Evolutionary conservation across 2,329 filamentous ascomycete genomes (phyloP).

Genomic region (Monosporascus sp.): DNA sequence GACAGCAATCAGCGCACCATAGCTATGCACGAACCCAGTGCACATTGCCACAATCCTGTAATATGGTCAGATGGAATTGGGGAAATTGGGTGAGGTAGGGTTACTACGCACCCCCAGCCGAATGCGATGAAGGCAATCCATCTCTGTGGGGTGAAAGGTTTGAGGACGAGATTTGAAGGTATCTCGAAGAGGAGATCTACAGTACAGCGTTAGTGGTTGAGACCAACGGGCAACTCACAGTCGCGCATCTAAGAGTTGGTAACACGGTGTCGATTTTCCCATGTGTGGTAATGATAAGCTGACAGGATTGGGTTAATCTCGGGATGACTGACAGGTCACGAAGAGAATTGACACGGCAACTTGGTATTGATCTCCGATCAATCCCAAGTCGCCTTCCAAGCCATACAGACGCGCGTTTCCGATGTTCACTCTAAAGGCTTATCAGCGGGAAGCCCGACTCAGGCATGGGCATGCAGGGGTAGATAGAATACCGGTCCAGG

Average conservation of each 20-base stretch:
- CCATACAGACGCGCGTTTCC: slow-evolving; percentile 64
- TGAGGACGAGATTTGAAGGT: slow-evolving; percentile 60
- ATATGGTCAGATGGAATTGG: neutral
- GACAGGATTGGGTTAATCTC: slow-evolving; percentile 21
- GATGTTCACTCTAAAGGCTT: slow-evolving; percentile 56
- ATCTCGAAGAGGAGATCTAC: slow-evolving; percentile 52
- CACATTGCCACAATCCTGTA: slow-evolving; percentile 56
- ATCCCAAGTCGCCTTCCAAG: slow-evolving; percentile 55
- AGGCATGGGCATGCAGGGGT: slow-evolving; percentile 1
- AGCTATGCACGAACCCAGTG: slow-evolving; percentile 63
- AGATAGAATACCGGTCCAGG: slow-evolving; percentile 55
- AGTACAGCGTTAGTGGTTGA: neutral
- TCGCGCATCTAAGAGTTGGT: too few relatives aligned
- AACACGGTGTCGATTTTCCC: too few relatives aligned
- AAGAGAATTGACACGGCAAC: slow-evolving; percentile 62
- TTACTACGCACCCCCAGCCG: slow-evolving; percentile 46
- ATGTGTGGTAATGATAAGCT: neutral
- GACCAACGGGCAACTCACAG: neutral
- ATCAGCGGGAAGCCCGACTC: neutral
- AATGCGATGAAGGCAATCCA: slow-evolving; percentile 62
- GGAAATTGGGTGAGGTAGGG: neutral
- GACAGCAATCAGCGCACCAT: slow-evolving; percentile 60
- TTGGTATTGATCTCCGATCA: slow-evolving; percentile 64
- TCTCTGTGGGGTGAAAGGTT: slow-evolving; percentile 55
- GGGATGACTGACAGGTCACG: slow-evolving; percentile 46